Conservation (phyloP, 2,329 filamentous ascomycete genomes). For the Ilyonectria sp. region DNA sequence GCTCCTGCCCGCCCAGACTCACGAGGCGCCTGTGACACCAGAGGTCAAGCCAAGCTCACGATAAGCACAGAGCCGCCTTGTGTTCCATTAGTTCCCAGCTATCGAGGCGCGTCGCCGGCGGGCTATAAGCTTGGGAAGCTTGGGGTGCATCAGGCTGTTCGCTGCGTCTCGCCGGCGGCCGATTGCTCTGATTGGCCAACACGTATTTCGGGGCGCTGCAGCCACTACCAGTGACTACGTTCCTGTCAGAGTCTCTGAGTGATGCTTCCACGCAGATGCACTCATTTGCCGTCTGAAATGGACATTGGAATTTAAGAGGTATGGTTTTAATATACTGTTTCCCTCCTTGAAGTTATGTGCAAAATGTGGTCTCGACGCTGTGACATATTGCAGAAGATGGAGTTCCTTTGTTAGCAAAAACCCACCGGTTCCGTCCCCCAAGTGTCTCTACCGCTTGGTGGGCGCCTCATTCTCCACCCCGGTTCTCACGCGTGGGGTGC, state of each 20-base stretch:
- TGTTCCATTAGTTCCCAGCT: background rate
- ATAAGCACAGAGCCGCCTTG: conserved; percentile 12
- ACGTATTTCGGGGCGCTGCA: background rate
- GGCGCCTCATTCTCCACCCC: conserved; percentile 4
- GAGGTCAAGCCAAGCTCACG: conserved; percentile 14
- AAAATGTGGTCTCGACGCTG: background rate
- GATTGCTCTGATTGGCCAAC: conserved; percentile 13
- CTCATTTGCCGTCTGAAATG: background rate
- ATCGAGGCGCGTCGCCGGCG: conserved; percentile 7
- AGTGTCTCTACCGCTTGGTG: background rate
- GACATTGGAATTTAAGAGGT: no score
- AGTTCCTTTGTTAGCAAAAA: conserved; percentile 14
- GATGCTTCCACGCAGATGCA: no score
- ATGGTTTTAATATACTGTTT: rapidly evolving
- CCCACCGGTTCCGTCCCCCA: background rate
- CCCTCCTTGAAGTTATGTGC: no score
- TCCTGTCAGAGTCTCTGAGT: background rate
- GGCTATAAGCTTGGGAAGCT: background rate
- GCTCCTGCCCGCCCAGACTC: background rate
- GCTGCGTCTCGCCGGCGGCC: conserved; percentile 15
- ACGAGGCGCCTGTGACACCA: background rate
- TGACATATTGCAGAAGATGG: background rate
- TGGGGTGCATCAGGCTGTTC: background rate
- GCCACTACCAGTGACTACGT: conserved; percentile 13
- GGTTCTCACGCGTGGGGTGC: conserved; percentile 22